Percentiles rank a stretch among this genome's conserved stretches.
phyloP scores from a whole-genome alignment of 2,329 filamentous ascomycete genomes.

The Talaromyces sp. region DNA sequence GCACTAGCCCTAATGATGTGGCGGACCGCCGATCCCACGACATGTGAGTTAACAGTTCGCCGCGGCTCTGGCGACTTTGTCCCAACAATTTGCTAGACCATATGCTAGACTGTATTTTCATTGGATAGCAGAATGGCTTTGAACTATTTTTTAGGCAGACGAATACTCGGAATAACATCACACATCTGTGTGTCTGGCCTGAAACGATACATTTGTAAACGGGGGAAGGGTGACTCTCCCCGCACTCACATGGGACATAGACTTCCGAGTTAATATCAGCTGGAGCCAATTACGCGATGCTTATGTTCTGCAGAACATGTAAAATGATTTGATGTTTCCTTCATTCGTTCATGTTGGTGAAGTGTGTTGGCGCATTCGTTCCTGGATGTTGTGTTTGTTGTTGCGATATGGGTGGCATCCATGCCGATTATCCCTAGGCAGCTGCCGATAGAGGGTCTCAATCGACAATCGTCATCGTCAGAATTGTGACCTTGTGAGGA shows the following conservation, averaged over 20 bases:
- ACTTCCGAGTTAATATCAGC: neutral
- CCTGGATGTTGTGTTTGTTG: neutral
- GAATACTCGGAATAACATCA: neutral
- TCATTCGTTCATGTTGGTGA: neutral
- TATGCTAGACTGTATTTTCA: neutral
- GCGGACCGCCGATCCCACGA: neutral
- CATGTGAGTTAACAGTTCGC: slow-evolving; percentile 7
- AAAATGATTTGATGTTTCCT: neutral
- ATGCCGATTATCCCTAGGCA: neutral
- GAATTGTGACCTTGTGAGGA: neutral
- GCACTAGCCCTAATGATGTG: neutral
- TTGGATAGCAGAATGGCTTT: neutral
- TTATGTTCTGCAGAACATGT: no score
- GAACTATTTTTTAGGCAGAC: neutral
- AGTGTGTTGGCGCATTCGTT: neutral
- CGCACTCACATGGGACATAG: neutral
- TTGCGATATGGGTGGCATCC: neutral
- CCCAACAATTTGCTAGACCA: neutral
- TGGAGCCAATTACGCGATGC: neutral
- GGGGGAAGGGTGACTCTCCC: neutral
- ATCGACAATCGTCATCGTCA: neutral
- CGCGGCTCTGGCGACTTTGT: slow-evolving; percentile 4
- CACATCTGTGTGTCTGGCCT: no score
- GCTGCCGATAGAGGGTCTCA: neutral
- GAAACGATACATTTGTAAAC: no score